A percentile compares a stretch with the other conserved stretches of the same genome.
Conservation (phyloP, 2,329 filamentous ascomycete species). For the Neospermospora avenae region DNA sequence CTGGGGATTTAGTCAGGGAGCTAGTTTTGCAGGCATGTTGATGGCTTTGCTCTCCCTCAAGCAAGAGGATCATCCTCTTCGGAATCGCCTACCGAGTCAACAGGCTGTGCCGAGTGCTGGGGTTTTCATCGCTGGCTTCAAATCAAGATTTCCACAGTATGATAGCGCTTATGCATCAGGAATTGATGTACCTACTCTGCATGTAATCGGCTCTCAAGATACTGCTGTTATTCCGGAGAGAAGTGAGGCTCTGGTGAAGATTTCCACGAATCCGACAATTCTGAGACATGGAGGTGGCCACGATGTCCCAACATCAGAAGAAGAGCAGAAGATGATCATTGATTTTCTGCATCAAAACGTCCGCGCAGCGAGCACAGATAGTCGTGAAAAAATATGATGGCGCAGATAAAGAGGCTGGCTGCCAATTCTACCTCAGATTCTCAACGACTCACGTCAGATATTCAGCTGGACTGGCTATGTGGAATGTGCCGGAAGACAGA, state of each 20-base stretch:
- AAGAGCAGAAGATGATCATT: slow-evolving; percentile 10
- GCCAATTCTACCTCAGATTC: background rate
- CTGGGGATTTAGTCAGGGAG: slow-evolving; percentile 22
- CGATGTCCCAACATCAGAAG: slow-evolving; percentile 12
- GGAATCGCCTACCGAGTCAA: slow-evolving; percentile 4
- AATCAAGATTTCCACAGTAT: slow-evolving; percentile 16
- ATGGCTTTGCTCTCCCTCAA: slow-evolving; percentile 14
- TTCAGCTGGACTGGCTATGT: background rate
- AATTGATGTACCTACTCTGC: slow-evolving; percentile 16
- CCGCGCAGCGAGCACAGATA: background rate
- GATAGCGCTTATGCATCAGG: slow-evolving; percentile 14
- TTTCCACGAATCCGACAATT: slow-evolving; percentile 5
- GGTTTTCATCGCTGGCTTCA: slow-evolving; percentile 20
- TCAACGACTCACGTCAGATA: background rate
- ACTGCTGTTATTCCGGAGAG: slow-evolving; percentile 11
- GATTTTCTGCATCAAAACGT: slow-evolving; percentile 12
- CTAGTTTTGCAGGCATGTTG: slow-evolving; percentile 17
- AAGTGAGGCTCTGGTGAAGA: slow-evolving; percentile 11
- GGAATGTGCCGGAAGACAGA: no score
- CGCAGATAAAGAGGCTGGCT: background rate
- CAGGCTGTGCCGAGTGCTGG: slow-evolving; percentile 10
- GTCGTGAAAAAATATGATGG: background rate
- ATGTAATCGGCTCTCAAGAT: slow-evolving; percentile 18
- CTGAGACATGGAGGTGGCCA: slow-evolving; percentile 19
- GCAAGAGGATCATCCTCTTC: slow-evolving; percentile 9